phyloP scores from a whole-genome alignment of 352 stramenopile genomes.

The Globisporangium takayamanum region DNA sequence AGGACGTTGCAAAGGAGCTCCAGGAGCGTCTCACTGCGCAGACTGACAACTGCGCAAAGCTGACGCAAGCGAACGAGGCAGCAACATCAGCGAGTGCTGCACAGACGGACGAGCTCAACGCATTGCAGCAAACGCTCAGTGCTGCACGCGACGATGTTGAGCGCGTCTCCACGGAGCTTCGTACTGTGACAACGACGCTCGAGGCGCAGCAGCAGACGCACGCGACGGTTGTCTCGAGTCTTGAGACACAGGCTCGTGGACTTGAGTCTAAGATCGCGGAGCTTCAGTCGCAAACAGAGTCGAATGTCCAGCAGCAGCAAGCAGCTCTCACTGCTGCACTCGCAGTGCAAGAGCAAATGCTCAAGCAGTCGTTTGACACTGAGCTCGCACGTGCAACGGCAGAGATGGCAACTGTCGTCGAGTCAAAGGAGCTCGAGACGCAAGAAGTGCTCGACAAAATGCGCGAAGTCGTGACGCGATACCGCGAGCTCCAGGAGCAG shows the following conservation, averaged over 20 bases:
- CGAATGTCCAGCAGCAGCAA: slow-evolving; percentile 18
- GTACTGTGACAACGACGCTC: slow-evolving; percentile 11
- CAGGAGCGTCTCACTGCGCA: slow-evolving; percentile 37
- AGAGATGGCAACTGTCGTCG: slow-evolving; percentile 13
- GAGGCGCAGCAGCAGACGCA: slow-evolving; percentile 17
- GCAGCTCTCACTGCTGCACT: slow-evolving; percentile 14
- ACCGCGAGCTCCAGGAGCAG: slow-evolving; percentile 24
- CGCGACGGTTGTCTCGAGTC: slow-evolving; percentile 23
- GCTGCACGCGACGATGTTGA: slow-evolving; percentile 13
- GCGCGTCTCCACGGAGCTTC: slow-evolving; percentile 14
- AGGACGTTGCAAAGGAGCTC: slow-evolving; percentile 35
- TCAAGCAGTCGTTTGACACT: slow-evolving; percentile 10
- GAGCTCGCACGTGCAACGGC: slow-evolving; percentile 20
- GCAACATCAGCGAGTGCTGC: slow-evolving; percentile 21
- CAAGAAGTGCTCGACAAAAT: slow-evolving; percentile 22
- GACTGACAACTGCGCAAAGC: background rate
- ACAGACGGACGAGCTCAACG: slow-evolving; percentile 24
- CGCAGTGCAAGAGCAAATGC: slow-evolving; percentile 7
- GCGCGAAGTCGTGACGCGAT: slow-evolving; percentile 20
- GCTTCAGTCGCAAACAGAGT: slow-evolving; percentile 14
- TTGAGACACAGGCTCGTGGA: slow-evolving; percentile 19
- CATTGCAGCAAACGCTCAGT: slow-evolving; percentile 25
- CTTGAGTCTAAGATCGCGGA: slow-evolving; percentile 24
- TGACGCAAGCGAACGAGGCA: slow-evolving; percentile 21
- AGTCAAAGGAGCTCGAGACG: slow-evolving; percentile 23